Conservation (phyloP, 2,329 filamentous ascomycete species). For the Neopestalotiopsis rosae region DNA sequence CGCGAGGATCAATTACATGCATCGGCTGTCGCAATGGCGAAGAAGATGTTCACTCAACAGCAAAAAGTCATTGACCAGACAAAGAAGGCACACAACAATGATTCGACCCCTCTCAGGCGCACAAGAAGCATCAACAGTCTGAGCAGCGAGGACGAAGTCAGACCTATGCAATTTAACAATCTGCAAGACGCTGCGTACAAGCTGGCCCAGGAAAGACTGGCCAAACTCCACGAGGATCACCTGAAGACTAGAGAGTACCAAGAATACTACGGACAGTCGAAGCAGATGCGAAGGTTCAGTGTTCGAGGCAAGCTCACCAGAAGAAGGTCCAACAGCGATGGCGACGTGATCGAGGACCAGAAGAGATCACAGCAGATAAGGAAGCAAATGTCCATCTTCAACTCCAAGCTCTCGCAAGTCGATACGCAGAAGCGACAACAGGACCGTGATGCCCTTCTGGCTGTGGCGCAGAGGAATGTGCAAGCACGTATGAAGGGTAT, state of each 20-base stretch:
- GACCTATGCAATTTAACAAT: constrained; percentile 63
- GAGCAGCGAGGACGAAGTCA: constrained; percentile 43
- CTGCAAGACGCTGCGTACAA: constrained; percentile 88
- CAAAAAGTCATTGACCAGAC: constrained; percentile 63
- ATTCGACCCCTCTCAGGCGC: constrained; percentile 34
- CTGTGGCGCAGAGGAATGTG: constrained; percentile 86
- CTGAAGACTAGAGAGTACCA: constrained; percentile 68
- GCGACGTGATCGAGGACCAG: constrained; percentile 66
- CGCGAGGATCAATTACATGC: constrained; percentile 76
- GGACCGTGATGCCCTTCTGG: constrained; percentile 78
- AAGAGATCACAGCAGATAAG: constrained; percentile 75
- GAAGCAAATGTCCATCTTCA: constrained; percentile 80
- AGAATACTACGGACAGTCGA: constrained; percentile 72
- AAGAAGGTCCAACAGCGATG: constrained; percentile 73
- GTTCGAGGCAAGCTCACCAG: constrained; percentile 62
- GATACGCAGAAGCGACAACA: constrained; percentile 75
- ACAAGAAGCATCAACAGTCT: constrained; percentile 36
- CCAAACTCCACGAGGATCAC: constrained; percentile 78
- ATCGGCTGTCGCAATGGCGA: constrained; percentile 88
- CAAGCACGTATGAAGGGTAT: constrained; percentile 77
- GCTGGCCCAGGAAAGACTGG: constrained; percentile 81
- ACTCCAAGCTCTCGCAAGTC: constrained; percentile 68
- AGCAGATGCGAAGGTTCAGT: constrained; percentile 50
- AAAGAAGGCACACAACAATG: constrained; percentile 44
- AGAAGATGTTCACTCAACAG: constrained; percentile 79